phyloP scores from a whole-genome alignment of 331 rosid genomes.

The Quercus phellos region DNA sequence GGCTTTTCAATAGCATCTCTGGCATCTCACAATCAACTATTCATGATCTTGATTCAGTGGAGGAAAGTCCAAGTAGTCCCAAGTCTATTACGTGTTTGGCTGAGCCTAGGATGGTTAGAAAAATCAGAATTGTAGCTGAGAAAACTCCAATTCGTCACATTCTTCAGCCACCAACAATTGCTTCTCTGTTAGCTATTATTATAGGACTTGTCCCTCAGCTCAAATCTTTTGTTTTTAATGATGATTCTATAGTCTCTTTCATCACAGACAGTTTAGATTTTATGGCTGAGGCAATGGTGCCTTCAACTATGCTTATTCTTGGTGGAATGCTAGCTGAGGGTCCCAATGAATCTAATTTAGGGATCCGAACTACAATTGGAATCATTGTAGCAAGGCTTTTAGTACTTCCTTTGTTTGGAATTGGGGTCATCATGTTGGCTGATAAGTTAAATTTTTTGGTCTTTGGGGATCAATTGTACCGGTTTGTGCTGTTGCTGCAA shows the following conservation, averaged over 20 bases:
- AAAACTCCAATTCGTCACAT: conserved; percentile 39
- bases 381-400: conserved; percentile 41
- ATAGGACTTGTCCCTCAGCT: conserved; percentile 33
- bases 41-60: conserved; percentile 17
- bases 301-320: conserved; percentile 38
- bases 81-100: conserved; percentile 26
- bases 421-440: conserved; percentile 20
- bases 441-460: conserved; percentile 28
- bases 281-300: conserved; percentile 43
- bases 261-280: conserved; percentile 34
- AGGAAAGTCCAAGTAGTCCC: neutral
- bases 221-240: conserved; percentile 25
- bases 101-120: conserved; percentile 37
- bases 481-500: conserved; percentile 39
- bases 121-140: conserved; percentile 34
- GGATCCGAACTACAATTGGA: conserved; percentile 37
- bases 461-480: conserved; percentile 27
- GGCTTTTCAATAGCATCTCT: conserved; percentile 24
- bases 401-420: conserved; percentile 38
- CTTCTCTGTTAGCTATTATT: conserved; percentile 30
- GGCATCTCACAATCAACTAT: neutral
- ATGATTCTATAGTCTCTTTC: conserved; percentile 21
- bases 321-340: conserved; percentile 54
- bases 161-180: conserved; percentile 45
- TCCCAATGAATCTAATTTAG: conserved; percentile 32